Evolutionary conservation across 306 rosid genomes (phyloP).

Genomic region (Crotalaria pallida): DNA sequence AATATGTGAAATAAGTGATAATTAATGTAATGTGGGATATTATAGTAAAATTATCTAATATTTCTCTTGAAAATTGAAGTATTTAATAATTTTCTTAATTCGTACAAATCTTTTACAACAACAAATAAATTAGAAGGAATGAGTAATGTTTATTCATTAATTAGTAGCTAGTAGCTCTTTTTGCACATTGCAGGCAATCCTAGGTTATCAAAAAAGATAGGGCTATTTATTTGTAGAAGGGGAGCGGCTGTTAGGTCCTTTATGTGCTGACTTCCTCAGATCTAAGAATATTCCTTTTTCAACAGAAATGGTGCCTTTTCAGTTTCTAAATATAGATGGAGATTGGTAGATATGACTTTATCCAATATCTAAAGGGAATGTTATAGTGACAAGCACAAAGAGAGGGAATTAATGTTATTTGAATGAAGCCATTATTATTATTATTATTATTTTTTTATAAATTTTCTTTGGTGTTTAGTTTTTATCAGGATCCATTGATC

Average conservation of each 20-base stretch:
- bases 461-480: background rate
- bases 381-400: background rate
- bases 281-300: slow-evolving; percentile 46
- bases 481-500: background rate
- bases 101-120: too few relatives aligned
- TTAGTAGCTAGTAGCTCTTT: slow-evolving; percentile 18
- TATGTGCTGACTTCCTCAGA: slow-evolving; percentile 34
- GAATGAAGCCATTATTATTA: background rate
- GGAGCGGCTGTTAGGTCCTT: slow-evolving; percentile 21
- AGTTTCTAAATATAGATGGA: slow-evolving; percentile 21
- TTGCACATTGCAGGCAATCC: slow-evolving; percentile 21
- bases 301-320: slow-evolving; percentile 33
- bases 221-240: slow-evolving; percentile 7
- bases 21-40: too few relatives aligned
- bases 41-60: too few relatives aligned
- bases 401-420: background rate
- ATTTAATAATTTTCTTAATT: too few relatives aligned
- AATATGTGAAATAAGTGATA: too few relatives aligned
- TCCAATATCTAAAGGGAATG: slow-evolving; percentile 19
- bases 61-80: too few relatives aligned
- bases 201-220: slow-evolving; percentile 21
- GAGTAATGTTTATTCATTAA: too few relatives aligned
- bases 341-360: slow-evolving; percentile 19
- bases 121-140: too few relatives aligned
- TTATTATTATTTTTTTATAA: too few relatives aligned